Evolutionary conservation across 352 stramenopile species (phyloP), one percentile per base, ranked within the genome.

Genomic region (Phytophthora sojae): DNA sequence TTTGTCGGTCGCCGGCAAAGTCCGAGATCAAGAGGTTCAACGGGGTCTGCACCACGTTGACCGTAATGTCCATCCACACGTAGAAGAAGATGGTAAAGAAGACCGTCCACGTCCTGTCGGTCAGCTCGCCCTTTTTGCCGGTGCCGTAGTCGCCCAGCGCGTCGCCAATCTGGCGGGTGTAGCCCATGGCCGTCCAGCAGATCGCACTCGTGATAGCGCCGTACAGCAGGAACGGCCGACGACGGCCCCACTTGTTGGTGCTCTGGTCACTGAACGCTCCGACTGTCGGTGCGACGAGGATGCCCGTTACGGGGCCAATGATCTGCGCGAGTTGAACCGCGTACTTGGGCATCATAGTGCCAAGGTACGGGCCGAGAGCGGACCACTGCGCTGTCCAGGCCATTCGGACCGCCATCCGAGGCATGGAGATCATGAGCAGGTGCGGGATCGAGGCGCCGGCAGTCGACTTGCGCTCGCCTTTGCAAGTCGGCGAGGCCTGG

Each of bases 101-200:
- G 4, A 75, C 35, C 1, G 68, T 75, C 68, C 68, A 75, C 56
- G 70, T 71, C 15, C 68, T 50, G 23, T 71, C 3, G 25, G 62
- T 71, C 45, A 66, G 30, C 52, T 75, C 62, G 5, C 68, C 62
- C 70, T 71, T 71, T 57, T 67, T 75, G 21, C 62, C 62, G 8
- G 25, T 67, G 8, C 68, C 68, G 6, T 32, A 59, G 29, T 75
- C 68, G 8, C 68, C 68, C 39, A 75, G 29, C 25, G 42, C 69
- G n/a, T 77, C 69, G 15, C 79, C 52, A n/a, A 88, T 85, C 49
- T 84, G 61, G n/a, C 78, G 69, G 8, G 79, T 85, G 70, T 82
- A 85, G 17, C 79, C 81, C 81, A 89, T 88, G 32, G 80, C 59
- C 30, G 69, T 81, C 77, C 75, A 89, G 67, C 81, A 89, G 58